Evolutionary conservation across 257 asterid genomes (phyloP), one percentile per base, ranked within the genome.

Genomic region (Prunella vulgaris): DNA sequence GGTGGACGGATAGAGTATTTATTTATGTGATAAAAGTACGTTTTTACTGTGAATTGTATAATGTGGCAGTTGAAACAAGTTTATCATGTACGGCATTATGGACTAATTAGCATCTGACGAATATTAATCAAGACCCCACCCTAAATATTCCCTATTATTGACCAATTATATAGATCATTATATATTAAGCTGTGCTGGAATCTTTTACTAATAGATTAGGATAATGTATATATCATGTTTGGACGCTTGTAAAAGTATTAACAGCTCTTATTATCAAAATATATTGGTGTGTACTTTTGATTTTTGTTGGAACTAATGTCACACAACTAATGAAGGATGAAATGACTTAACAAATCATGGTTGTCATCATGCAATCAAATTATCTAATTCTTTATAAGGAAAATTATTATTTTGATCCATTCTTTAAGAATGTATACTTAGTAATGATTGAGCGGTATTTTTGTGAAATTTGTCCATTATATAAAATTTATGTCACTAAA

Each of bases 91-190:
- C 27, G 58, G 58, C 28, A 7, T 42, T 24, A 24, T 10, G 40
- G 28, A 24, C 64, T 35, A n/a, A 25, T 57, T 37, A 69, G 57
- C 53, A 54, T 68, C 10, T 56, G 7, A 24, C 46, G 44, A 12
- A 25, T 69, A 42, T 58, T 40, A 5, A 69, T 40, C 48, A 10
- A 7, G 46, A 21, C 6, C 53, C 53, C 53, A 46, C 53, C 21
- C 21, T 46, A 46, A 46, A n/a, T 5, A 46, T 46, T 46, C 53
- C n/a, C 27, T 37, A 52, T 52, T 20, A 35, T 56, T 56, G 12
- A 24, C 60, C 57, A 58, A 59, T 70, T 59, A 70, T 70, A n/a
- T 70, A 68, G 22, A 40, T 54, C 35, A 28, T 13, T 33, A 51
- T 67, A 7, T 51, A 18, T 7, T 21, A 52, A 52, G 20, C 60